phyloP scores from a whole-genome alignment of 208 protist genomes.

The Acanthamoeba triangularis region DNA sequence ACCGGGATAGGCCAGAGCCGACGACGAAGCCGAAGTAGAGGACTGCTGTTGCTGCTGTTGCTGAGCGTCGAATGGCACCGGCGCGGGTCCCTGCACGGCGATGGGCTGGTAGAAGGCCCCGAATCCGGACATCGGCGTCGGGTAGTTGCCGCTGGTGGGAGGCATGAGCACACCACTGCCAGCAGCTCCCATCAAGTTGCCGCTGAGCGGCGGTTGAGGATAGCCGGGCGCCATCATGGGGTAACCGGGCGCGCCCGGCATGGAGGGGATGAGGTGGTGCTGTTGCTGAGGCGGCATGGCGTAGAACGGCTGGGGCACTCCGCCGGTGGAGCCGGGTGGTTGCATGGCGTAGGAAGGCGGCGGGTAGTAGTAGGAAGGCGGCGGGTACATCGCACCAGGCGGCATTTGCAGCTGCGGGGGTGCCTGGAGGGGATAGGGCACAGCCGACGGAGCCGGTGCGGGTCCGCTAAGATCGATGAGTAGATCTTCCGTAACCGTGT shows the following conservation, averaged over 20 bases:
- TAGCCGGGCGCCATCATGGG: not conserved
- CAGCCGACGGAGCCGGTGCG: not conserved
- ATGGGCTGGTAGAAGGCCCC: not conserved
- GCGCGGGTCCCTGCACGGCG: not conserved
- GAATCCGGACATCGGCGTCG: not conserved
- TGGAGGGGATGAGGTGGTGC: not conserved
- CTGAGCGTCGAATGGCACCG: not conserved
- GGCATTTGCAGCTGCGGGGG: not conserved
- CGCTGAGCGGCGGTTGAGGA: not conserved
- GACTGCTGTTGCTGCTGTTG: not conserved
- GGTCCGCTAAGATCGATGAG: not conserved
- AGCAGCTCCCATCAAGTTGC: not conserved
- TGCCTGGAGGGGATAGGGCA: not conserved
- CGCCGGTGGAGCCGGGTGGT: not conserved
- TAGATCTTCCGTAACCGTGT: not conserved
- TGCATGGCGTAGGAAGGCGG: conserved; percentile 1
- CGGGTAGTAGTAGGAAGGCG: not conserved
- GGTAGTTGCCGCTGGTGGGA: not conserved
- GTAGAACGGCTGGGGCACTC: not conserved
- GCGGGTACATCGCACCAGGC: not conserved
- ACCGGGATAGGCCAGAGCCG: not conserved
- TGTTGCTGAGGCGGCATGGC: not conserved
- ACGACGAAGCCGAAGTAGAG: conserved; percentile 2
- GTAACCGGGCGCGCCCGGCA: not conserved
- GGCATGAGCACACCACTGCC: not conserved